phyloP scores from a whole-genome alignment of 2,329 filamentous ascomycete genomes.

The Macrophomina phaseolina region DNA sequence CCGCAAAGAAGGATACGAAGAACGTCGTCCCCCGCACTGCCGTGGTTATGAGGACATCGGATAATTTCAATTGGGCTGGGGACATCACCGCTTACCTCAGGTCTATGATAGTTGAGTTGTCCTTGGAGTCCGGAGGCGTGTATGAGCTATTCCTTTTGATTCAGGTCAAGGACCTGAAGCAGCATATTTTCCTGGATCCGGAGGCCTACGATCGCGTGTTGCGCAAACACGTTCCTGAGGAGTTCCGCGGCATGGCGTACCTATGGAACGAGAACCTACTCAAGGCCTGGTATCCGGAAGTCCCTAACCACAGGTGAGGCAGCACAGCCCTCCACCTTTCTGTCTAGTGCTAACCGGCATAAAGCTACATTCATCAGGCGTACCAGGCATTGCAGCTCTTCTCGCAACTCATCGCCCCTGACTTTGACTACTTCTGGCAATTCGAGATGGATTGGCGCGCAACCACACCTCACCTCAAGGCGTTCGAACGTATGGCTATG shows the following conservation, averaged over 20 bases:
- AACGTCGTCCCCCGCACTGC: constrained; percentile 40
- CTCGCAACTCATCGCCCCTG: constrained; percentile 70
- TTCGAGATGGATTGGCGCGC: constrained; percentile 85
- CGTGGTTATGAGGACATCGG: constrained; percentile 53
- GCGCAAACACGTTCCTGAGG: constrained; percentile 67
- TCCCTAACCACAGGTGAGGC: constrained; percentile 43
- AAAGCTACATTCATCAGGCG: constrained; percentile 59
- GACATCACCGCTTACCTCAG: constrained; percentile 54
- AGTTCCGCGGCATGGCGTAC: constrained; percentile 74
- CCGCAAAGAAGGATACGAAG: not conserved
- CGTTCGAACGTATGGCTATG: constrained; percentile 68
- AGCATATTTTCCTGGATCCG: constrained; percentile 64
- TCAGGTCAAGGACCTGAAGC: constrained; percentile 58
- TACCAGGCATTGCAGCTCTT: constrained; percentile 79
- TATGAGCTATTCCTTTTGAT: constrained; percentile 56
- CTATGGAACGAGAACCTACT: constrained; percentile 72
- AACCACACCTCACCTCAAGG: constrained; percentile 80
- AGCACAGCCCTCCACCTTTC: not conserved
- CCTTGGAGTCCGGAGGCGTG: constrained; percentile 53
- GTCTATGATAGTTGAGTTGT: constrained; percentile 54
- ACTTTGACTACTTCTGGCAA: constrained; percentile 82
- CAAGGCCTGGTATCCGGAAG: constrained; percentile 55
- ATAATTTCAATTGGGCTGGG: constrained; percentile 52
- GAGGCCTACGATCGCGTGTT: constrained; percentile 66
- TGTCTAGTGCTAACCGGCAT: constrained; percentile 32